A percentile compares a stretch with the other conserved stretches of the same genome.
These are phyloP conservation scores for Chamaecyparis obtusa DNA, from an alignment of 75 land plant genomes.

Conservation along the genomic window DNA sequence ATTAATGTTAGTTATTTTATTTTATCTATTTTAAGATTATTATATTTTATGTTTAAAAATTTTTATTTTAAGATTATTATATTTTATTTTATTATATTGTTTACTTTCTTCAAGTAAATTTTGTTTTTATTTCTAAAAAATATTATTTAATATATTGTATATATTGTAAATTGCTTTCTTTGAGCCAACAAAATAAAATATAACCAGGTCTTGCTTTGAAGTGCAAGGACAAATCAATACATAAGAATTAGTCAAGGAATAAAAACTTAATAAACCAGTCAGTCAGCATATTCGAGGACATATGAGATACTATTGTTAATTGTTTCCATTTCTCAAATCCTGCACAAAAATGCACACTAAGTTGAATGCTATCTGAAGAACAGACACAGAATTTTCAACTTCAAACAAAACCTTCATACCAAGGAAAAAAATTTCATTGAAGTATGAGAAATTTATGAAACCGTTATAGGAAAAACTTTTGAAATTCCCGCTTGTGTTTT, in stretches of 20 bases:
- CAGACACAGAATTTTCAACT: neutral
- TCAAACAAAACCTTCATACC: neutral
- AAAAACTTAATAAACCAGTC: neutral
- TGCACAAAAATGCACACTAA: neutral
- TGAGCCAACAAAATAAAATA: neutral
- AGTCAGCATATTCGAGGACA: neutral
- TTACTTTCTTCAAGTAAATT: too few relatives aligned
- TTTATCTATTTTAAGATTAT: too few relatives aligned
- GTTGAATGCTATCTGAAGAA: neutral
- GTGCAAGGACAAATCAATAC: neutral
- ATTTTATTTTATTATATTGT: too few relatives aligned
- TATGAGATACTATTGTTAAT: neutral
- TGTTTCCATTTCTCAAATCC: neutral
- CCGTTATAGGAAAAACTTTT: neutral
- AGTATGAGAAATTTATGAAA: neutral
- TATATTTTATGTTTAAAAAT: too few relatives aligned
- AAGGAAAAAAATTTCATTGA: neutral
- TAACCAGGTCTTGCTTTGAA: neutral
- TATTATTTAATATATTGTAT: too few relatives aligned
- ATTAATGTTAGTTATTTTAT: too few relatives aligned
- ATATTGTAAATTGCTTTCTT: too few relatives aligned
- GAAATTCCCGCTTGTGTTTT: neutral
- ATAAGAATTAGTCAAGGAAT: neutral
- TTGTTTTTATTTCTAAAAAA: too few relatives aligned
- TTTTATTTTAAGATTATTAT: too few relatives aligned